Percentiles rank a stretch among this genome's conserved stretches.
These are phyloP conservation scores for Ogataea glucozyma DNA, from an alignment of 805 yeast species.

Conservation along the genomic window DNA sequence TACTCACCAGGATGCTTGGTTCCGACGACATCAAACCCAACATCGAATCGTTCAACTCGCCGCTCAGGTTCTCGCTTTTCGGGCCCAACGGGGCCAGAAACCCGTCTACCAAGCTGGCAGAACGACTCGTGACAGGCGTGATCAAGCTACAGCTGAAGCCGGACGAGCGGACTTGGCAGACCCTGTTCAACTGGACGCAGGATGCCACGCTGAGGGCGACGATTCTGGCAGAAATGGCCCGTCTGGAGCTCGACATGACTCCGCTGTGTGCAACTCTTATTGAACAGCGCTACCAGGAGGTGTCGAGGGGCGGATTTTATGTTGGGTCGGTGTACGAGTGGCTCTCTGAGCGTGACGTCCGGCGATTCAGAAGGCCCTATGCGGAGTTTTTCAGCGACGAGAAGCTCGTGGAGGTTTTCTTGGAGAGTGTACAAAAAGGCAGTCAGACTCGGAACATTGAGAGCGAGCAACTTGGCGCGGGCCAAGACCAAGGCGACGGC, in stretches of 20 bases:
- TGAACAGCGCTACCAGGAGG: background rate
- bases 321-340: background rate
- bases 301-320: background rate
- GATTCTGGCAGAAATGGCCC: slow-evolving; percentile 6
- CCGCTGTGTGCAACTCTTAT: background rate
- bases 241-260: background rate
- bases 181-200: slow-evolving; percentile 2
- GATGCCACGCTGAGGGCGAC: slow-evolving; percentile 1
- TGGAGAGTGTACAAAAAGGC: background rate
- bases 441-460: background rate
- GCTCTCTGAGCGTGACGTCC: background rate
- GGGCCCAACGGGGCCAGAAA: background rate
- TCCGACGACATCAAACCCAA: slow-evolving; percentile 1
- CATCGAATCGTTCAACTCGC: slow-evolving; percentile 7
- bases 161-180: slow-evolving; percentile 9
- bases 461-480: background rate
- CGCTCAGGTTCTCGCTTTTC: slow-evolving; percentile 3
- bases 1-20: slow-evolving; percentile 9
- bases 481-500: too few relatives aligned
- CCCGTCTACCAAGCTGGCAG: background rate
- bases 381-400: background rate
- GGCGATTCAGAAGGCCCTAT: background rate
- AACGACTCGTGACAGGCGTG: slow-evolving; percentile 6
- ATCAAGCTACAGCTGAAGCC: slow-evolving; percentile 6
- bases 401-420: slow-evolving; percentile 1